Conservation (phyloP, 2,329 filamentous ascomycete species). For the Cryoendolithus antarcticus region DNA sequence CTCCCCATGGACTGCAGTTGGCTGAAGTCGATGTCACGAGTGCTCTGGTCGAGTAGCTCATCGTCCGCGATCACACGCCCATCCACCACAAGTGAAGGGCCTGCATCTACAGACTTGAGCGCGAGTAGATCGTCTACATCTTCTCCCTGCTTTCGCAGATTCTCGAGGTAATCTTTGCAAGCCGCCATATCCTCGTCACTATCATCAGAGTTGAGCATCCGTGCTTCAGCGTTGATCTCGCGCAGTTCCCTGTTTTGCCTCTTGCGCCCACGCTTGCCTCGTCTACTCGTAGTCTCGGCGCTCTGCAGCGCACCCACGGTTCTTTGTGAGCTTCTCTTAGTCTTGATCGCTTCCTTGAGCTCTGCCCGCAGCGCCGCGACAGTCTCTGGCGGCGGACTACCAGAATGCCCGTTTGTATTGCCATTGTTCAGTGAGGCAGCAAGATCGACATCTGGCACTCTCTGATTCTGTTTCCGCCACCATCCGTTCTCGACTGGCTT, state of each 20-base stretch:
- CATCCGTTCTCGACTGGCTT: too few species aligned
- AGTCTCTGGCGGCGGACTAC: too few species aligned
- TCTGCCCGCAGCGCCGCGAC: too few species aligned
- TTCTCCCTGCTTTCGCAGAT: constrained; percentile 36
- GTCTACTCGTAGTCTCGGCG: constrained; percentile 6
- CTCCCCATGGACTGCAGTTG: constrained; percentile 14
- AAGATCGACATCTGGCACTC: too few species aligned
- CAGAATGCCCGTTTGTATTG: too few species aligned
- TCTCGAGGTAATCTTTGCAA: constrained; percentile 57
- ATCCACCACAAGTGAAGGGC: constrained; percentile 18
- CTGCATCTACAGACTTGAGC: constrained; percentile 4
- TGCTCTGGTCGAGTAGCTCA: constrained; percentile 14
- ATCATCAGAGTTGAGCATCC: constrained; percentile 34
- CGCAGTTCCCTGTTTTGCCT: constrained; percentile 20
- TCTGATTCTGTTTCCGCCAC: too few species aligned
- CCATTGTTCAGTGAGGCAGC: too few species aligned
- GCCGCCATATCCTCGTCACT: constrained; percentile 31
- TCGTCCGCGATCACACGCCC: constrained; percentile 19
- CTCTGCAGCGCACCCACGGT: too few species aligned
- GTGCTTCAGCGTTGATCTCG: constrained; percentile 1
- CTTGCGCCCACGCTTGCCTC: constrained; percentile 21
- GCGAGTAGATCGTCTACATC: constrained; percentile 10
- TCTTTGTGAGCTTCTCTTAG: too few species aligned
- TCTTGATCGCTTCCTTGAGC: too few species aligned
- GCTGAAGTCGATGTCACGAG: constrained; percentile 10